Percentiles rank a stretch among this genome's conserved stretches.
These are phyloP conservation scores for Annona squamosa DNA, from an alignment of 164 flowering plant species.

Conservation along the genomic window DNA sequence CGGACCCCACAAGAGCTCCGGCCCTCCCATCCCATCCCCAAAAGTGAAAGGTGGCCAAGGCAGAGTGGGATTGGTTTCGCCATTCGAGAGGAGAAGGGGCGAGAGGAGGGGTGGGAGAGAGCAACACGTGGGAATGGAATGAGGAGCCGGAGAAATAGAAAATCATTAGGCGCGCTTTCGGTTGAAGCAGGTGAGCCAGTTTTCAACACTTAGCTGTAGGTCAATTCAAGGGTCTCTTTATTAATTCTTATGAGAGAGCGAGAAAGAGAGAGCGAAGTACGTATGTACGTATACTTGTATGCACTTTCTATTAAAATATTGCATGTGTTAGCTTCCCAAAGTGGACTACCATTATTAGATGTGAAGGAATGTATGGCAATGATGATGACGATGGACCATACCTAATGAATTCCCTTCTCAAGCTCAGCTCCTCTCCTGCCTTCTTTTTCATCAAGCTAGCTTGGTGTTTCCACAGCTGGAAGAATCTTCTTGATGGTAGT, in stretches of 20 bases:
- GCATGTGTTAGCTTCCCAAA: neutral
- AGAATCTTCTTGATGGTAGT: slow-evolving; percentile 24
- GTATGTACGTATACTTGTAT: no score
- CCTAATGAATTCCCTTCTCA: slow-evolving; percentile 8
- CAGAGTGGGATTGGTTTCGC: slow-evolving; percentile 22
- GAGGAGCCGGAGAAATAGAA: slow-evolving; percentile 10
- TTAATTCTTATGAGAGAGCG: neutral
- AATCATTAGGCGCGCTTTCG: slow-evolving; percentile 21
- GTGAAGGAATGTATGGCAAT: slow-evolving; percentile 2
- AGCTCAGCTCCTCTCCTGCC: neutral
- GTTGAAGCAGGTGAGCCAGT: slow-evolving; percentile 20
- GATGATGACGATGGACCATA: slow-evolving; percentile 9
- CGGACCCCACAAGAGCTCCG: slow-evolving; percentile 26
- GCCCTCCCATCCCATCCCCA: slow-evolving; percentile 4
- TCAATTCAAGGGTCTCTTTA: neutral
- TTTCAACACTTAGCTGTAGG: neutral
- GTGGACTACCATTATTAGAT: slow-evolving; percentile 5
- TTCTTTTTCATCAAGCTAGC: neutral
- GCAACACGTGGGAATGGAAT: slow-evolving; percentile 20
- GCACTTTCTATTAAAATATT: neutral
- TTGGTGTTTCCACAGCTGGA: slow-evolving; percentile 20
- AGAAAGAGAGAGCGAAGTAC: neutral
- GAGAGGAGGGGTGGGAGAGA: slow-evolving; percentile 19
- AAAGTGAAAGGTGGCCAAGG: slow-evolving; percentile 13
- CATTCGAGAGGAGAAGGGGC: slow-evolving; percentile 22